Percentiles rank a stretch among this genome's conserved stretches.
Evolutionary conservation across 164 flowering plant species (phyloP).

Genomic region (Macadamia integrifolia): DNA sequence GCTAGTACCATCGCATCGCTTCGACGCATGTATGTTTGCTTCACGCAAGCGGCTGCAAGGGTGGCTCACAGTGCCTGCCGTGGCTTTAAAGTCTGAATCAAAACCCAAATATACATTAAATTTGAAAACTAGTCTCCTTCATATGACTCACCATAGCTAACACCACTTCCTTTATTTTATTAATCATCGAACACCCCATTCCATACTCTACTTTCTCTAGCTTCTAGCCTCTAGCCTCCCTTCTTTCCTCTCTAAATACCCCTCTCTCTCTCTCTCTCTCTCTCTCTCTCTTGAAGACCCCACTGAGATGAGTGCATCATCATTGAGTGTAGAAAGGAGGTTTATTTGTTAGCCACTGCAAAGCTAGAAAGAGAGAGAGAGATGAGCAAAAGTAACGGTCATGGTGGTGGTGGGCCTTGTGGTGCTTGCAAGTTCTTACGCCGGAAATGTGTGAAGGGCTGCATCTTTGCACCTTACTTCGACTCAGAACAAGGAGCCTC

Average conservation of each 20-base stretch:
- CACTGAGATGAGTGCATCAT: not conserved
- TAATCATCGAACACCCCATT: too few species aligned
- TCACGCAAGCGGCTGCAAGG: slow-evolving; percentile 30
- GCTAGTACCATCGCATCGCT: not conserved
- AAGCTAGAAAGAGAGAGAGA: not conserved
- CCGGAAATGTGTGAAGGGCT: not conserved
- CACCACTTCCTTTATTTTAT: slow-evolving; percentile 9
- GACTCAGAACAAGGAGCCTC: not conserved
- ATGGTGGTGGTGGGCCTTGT: slow-evolving; percentile 3
- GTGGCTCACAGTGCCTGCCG: slow-evolving; percentile 4
- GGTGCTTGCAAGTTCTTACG: slow-evolving; percentile 4
- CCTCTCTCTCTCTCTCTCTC: not conserved
- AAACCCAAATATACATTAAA: not conserved
- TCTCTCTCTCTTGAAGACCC: not conserved
- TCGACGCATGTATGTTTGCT: slow-evolving; percentile 29
- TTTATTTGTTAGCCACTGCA: not conserved
- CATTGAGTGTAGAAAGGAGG: not conserved
- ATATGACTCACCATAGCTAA: not conserved
- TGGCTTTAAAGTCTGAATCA: slow-evolving; percentile 28
- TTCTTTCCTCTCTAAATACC: not conserved
- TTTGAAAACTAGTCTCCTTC: not conserved
- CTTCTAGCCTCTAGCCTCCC: too few species aligned
- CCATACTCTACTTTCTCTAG: too few species aligned
- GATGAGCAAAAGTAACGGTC: not conserved
- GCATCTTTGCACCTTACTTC: slow-evolving; percentile 4